Evolutionary conservation across 768 basidiomycete genomes (phyloP), one percentile per base, ranked within the genome.

Genomic region (Hirschioporus abietinus): DNA sequence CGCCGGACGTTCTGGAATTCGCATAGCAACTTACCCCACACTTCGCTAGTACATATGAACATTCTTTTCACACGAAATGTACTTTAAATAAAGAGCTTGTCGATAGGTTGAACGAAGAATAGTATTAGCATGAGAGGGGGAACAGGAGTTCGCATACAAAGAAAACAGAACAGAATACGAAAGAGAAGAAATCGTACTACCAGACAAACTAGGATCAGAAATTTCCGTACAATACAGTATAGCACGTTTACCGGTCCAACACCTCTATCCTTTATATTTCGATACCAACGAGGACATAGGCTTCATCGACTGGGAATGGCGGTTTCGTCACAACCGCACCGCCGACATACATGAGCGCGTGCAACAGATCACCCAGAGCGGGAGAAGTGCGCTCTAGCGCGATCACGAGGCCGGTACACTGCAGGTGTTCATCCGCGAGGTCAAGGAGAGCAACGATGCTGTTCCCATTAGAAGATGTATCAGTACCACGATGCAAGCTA

Each of bases 311-410:
- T 72, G 86, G 81, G 81, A 91, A 92, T 26, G 86, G 86, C 65
- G 91, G 90, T 74, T 87, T 89, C 65, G 92, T 91, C 64, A 96
- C 88, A 64, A 96, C 89, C 63, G 84, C 86, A 65, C 92, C 94
- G 69, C 93, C 93, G 64, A 95, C 91, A 77, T 96, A 96, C 91
- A 96, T 92, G 69, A 96, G 83, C 63, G 94, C 90, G 74, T 96
- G 95, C 42, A 96, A 80, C 66, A 95, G 80, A 72, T 87, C 86
- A 70, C 89, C 85, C 65, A 95, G 82, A 65, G 83, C 84, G 20
- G 86, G 84, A 58, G 88, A 90, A 0, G 87, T 82, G 71, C 89
- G 86, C 76, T 93, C 91, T 65, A 96, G 80, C 42, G 84, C 89
- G 70, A 96, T 93, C 68, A 95, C 84, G 58, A 96, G 83, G 20